Base-by-base conservation (phyloP, 2,329 filamentous ascomycete species). In the Epichloe typhina region DNA sequence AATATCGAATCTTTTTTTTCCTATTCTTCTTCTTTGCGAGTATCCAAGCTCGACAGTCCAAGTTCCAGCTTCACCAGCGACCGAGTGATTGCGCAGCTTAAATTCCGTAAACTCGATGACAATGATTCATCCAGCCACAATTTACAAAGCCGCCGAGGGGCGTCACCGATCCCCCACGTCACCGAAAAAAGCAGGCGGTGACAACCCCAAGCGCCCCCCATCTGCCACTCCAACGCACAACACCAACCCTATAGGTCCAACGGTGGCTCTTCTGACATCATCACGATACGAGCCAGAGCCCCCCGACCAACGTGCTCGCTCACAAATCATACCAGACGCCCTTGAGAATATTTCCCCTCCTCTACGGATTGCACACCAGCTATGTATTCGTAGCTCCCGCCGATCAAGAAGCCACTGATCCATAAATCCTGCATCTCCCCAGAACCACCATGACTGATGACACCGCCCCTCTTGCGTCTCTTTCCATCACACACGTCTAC, bases 401-500 rank as follows among this genome's bases (percentile, higher is more conserved):
- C 7, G 19, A 11, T 4, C 8, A 38, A 36, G 12, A 19, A 26
- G 23, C 19, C 13, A 17, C 41, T 15, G 26, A 36, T 50, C 35
- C 17, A 31, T 13, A 17, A 19, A 17, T 19, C 9, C 46, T 38
- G 6, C 19, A n/a, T 38, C 37, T 9, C 41, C 33, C 38, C 43
- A 15, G 38, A 23, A 37, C 17, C 38, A n/a, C 53, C 54, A 65
- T 65, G 61, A 52, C 59, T 39, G 55, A 59, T 52, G 58, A 59
- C 36, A 50, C 58, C n/a, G 54, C 61, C n/a, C 17, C 86, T 40
- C 74, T 97, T 52, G 88, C 90, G 48, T 97, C 91, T 23, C 78
- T 98, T 54, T 95, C 91, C 48, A 72, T 98, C 58, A 97, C 93
- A 11, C 91, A 97, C 71, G 90, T 97, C 59, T 88, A 93, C 73